Evolutionary conservation across 768 basidiomycete species (phyloP).

Genomic region (Pulveroboletus sp.): DNA sequence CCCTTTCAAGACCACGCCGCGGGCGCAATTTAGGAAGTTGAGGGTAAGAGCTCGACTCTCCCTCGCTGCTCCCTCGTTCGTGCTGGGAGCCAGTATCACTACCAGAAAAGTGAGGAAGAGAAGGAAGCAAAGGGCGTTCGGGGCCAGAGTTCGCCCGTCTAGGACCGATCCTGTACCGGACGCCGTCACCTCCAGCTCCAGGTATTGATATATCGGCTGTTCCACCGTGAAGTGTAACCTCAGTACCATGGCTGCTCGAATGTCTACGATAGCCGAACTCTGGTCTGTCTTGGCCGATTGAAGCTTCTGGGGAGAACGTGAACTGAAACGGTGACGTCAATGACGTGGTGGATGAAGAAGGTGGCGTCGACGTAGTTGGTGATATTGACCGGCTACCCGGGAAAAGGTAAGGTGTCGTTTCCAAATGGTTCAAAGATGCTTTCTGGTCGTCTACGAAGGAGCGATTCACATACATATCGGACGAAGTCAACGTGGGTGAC

Average conservation of each 20-base stretch:
- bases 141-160: slow-evolving; percentile 47
- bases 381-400: slow-evolving; percentile 69
- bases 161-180: slow-evolving; percentile 55
- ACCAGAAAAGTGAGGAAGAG: slow-evolving; percentile 45
- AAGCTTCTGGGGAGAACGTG: slow-evolving; percentile 50
- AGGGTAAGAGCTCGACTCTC: slow-evolving; percentile 44
- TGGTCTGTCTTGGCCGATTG: slow-evolving; percentile 50
- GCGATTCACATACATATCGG: slow-evolving; percentile 47
- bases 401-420: slow-evolving; percentile 56
- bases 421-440: slow-evolving; percentile 45
- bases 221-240: slow-evolving; percentile 69
- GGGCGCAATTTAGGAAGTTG: slow-evolving; percentile 42
- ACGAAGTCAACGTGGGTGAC: slow-evolving; percentile 49
- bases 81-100: slow-evolving; percentile 50
- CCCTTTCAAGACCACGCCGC: slow-evolving; percentile 46
- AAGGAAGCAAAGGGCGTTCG: slow-evolving; percentile 47
- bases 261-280: slow-evolving; percentile 68
- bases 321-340: slow-evolving; percentile 68
- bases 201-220: slow-evolving; percentile 65
- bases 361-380: slow-evolving; percentile 58
- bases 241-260: slow-evolving; percentile 47
- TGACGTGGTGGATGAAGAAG: slow-evolving; percentile 57
- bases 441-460: slow-evolving; percentile 57
- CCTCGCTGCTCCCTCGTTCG: slow-evolving; percentile 55
- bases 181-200: slow-evolving; percentile 47